phyloP scores from a whole-genome alignment of 306 rosid species.

The Elaeagnus macrophylla region DNA sequence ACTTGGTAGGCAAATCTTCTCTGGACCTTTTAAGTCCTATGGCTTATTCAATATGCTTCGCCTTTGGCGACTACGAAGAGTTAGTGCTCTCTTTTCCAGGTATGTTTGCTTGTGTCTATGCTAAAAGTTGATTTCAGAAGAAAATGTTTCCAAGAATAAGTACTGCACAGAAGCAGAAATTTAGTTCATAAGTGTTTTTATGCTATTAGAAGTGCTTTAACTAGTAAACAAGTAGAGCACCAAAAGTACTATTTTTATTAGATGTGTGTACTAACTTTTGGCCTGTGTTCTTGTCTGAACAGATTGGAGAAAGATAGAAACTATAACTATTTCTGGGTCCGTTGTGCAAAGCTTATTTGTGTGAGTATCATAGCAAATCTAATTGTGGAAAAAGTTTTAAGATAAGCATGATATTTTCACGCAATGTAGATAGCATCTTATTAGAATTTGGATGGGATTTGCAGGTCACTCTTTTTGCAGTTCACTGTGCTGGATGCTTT shows the following conservation, averaged over 20 bases:
- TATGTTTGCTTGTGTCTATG: slow-evolving; percentile 2
- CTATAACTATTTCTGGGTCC: slow-evolving; percentile 82
- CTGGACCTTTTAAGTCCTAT: slow-evolving; percentile 44
- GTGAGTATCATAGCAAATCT: slow-evolving; percentile 35
- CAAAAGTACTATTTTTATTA: neutral
- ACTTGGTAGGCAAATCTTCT: slow-evolving; percentile 42
- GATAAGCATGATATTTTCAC: neutral
- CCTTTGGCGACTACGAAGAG: slow-evolving; percentile 96
- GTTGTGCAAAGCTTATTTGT: slow-evolving; percentile 79
- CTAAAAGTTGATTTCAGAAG: too few species aligned
- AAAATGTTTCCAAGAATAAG: too few species aligned
- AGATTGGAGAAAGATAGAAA: slow-evolving; percentile 90
- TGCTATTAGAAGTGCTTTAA: neutral
- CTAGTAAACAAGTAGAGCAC: neutral
- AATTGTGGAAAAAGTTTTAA: neutral
- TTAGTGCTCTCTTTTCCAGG: slow-evolving; percentile 77
- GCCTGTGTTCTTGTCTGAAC: slow-evolving; percentile 5
- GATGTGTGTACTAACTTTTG: neutral
- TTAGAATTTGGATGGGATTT: slow-evolving; percentile 10
- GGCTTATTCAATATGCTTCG: slow-evolving; percentile 90
- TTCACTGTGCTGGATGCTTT: slow-evolving; percentile 82
- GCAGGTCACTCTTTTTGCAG: slow-evolving; percentile 83
- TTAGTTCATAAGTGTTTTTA: neutral
- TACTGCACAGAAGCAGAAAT: too few species aligned
- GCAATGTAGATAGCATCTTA: slow-evolving; percentile 7